Percentiles rank a stretch among this genome's conserved stretches.
Evolutionary conservation across 352 stramenopile species (phyloP).

Genomic region (Globisporangium perplexum): DNA sequence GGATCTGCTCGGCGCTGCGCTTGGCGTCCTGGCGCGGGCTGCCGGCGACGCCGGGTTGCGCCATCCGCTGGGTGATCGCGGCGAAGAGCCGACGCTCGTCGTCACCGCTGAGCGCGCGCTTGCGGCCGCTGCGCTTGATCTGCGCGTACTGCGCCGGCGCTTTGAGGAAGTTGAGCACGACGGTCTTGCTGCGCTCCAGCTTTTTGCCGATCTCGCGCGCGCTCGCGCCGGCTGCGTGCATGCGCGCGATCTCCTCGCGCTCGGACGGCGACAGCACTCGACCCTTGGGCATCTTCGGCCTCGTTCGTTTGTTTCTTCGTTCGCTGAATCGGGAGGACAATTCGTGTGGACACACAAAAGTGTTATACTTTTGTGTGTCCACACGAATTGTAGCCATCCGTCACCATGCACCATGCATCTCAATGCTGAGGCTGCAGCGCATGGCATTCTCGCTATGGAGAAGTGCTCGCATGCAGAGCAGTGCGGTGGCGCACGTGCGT

Average conservation of each 20-base stretch:
- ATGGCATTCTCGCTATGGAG: no score
- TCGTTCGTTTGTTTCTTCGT: no score
- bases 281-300: conserved; percentile 51
- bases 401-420: no score
- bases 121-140: conserved; percentile 48
- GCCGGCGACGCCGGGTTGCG: neutral
- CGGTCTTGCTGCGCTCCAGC: conserved; percentile 46
- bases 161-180: conserved; percentile 54
- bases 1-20: conserved; percentile 44
- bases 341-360: no score
- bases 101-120: conserved; percentile 32
- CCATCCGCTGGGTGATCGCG: conserved; percentile 19
- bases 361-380: no score
- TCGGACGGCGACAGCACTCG: conserved; percentile 28
- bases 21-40: conserved; percentile 10
- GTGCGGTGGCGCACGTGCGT: no score
- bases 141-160: conserved; percentile 36
- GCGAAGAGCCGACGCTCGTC: conserved; percentile 36
- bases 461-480: no score
- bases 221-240: conserved; percentile 33
- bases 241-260: conserved; percentile 36
- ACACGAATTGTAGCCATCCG: no score
- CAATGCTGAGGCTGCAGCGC: no score
- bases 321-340: no score
- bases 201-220: conserved; percentile 44